A percentile compares a stretch with the other conserved stretches of the same genome.
phyloP scores from a whole-genome alignment of 805 yeast genomes.

The Candida chilensis region DNA sequence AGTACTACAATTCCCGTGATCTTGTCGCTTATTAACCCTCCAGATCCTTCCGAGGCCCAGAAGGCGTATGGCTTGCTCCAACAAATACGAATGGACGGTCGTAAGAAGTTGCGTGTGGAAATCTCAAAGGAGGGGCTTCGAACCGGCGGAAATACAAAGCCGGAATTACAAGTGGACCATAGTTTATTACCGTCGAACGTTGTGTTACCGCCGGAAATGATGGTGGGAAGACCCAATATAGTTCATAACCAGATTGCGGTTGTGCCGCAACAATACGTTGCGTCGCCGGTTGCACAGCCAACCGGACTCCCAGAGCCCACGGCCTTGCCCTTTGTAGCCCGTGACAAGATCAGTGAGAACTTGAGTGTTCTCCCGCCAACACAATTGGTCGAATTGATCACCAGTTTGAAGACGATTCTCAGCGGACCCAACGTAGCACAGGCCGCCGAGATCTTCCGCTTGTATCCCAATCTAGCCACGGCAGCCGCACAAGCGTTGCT shows the following conservation, averaged over 20 bases:
- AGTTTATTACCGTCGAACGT: constrained; percentile 47
- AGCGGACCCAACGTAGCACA: constrained; percentile 39
- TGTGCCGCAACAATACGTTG: too few species aligned
- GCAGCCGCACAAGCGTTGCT: constrained; percentile 68
- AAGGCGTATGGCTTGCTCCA: constrained; percentile 33
- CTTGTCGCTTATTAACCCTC: background rate
- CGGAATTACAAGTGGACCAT: constrained; percentile 33
- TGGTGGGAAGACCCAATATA: too few species aligned
- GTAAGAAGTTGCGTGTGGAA: constrained; percentile 45
- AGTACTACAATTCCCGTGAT: background rate
- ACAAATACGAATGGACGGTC: constrained; percentile 32
- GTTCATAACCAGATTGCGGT: too few species aligned
- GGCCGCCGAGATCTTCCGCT: constrained; percentile 42
- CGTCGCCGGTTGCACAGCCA: too few species aligned
- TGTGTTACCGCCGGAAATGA: constrained; percentile 43
- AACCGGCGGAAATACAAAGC: constrained; percentile 24
- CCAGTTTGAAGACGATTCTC: constrained; percentile 53
- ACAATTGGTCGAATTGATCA: constrained; percentile 57
- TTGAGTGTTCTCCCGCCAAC: constrained; percentile 62
- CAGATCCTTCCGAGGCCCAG: constrained; percentile 40
- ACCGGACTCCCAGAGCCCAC: constrained; percentile 44
- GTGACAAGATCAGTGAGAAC: constrained; percentile 54
- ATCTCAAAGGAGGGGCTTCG: constrained; percentile 53
- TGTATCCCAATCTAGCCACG: constrained; percentile 49
- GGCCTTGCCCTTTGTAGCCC: constrained; percentile 32